Evolutionary conservation across 345 rosid genomes (phyloP).

Genomic region (Viola odorata): DNA sequence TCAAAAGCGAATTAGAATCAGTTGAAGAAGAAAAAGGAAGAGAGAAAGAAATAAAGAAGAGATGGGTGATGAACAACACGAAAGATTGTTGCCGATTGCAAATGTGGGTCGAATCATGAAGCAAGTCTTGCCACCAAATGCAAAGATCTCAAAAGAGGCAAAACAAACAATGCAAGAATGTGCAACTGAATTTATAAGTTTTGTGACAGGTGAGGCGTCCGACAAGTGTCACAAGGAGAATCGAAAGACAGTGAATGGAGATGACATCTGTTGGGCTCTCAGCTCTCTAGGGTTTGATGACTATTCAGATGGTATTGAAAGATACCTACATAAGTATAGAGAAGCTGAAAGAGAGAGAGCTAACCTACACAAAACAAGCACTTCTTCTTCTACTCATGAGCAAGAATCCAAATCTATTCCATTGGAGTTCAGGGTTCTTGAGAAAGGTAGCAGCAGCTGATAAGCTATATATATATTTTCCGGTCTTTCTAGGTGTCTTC

Average conservation of each 20-base stretch:
- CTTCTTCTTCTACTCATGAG: constrained; percentile 22
- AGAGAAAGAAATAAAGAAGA: neutral
- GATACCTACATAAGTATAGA: constrained; percentile 26
- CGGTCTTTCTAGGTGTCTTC: neutral
- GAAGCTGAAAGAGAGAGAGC: constrained; percentile 22
- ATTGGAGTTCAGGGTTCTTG: constrained; percentile 35
- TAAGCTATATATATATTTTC: too few species aligned
- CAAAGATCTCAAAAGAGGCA: constrained; percentile 29
- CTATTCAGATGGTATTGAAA: constrained; percentile 12
- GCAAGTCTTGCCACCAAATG: constrained; percentile 17
- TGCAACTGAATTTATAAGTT: constrained; percentile 29
- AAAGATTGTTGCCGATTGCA: constrained; percentile 23
- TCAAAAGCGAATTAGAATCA: neutral
- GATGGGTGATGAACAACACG: constrained; percentile 19
- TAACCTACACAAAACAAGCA: constrained; percentile 26
- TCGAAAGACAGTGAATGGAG: constrained; percentile 32
- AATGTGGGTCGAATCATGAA: constrained; percentile 29
- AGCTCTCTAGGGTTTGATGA: constrained; percentile 23
- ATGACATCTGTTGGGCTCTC: constrained; percentile 34
- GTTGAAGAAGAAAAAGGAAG: too few species aligned
- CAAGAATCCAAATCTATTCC: constrained; percentile 23
- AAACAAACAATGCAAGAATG: constrained; percentile 30
- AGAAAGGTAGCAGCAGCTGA: constrained; percentile 43
- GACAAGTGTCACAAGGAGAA: constrained; percentile 36
- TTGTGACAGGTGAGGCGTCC: constrained; percentile 27